These are phyloP conservation scores for Omphalotus olearius DNA, from an alignment of 1,284 basidiomycete genomes.

Conservation along the genomic window DNA sequence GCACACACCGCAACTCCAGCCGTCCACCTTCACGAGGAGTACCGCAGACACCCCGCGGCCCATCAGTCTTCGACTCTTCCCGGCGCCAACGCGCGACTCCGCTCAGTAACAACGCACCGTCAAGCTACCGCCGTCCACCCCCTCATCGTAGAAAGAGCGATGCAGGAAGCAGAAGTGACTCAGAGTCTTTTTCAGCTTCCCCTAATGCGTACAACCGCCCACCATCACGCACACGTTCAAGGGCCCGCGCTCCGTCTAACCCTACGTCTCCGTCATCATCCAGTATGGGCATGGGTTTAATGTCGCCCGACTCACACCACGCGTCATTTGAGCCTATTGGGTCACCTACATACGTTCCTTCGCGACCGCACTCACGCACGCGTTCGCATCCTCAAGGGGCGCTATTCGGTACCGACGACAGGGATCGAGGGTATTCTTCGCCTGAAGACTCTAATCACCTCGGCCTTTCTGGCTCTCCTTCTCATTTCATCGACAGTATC, in stretches of 20 bases:
- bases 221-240: constrained; percentile 21
- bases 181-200: constrained; percentile 47
- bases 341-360: constrained; percentile 36
- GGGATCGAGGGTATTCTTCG: constrained; percentile 32
- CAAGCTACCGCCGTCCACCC: constrained; percentile 8
- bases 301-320: neutral
- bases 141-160: constrained; percentile 12
- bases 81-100: constrained; percentile 12
- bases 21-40: constrained; percentile 12
- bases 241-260: constrained; percentile 59
- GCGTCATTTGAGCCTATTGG: constrained; percentile 1
- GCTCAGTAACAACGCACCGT: constrained; percentile 9
- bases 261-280: constrained; percentile 46
- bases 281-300: neutral
- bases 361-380: constrained; percentile 27
- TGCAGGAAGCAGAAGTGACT: constrained; percentile 56
- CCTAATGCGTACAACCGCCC: constrained; percentile 15
- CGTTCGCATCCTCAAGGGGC: constrained; percentile 60
- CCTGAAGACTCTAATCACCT: constrained; percentile 30
- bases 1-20: constrained; percentile 9
- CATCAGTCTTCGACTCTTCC: constrained; percentile 12
- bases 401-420: constrained; percentile 33
- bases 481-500: constrained; percentile 27
- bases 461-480: constrained; percentile 26
- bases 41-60: constrained; percentile 10